A percentile compares a stretch with the other conserved stretches of the same genome.
phyloP scores from a whole-genome alignment of 2,329 filamentous ascomycete genomes.

The Scolecobasidium constrictum region DNA sequence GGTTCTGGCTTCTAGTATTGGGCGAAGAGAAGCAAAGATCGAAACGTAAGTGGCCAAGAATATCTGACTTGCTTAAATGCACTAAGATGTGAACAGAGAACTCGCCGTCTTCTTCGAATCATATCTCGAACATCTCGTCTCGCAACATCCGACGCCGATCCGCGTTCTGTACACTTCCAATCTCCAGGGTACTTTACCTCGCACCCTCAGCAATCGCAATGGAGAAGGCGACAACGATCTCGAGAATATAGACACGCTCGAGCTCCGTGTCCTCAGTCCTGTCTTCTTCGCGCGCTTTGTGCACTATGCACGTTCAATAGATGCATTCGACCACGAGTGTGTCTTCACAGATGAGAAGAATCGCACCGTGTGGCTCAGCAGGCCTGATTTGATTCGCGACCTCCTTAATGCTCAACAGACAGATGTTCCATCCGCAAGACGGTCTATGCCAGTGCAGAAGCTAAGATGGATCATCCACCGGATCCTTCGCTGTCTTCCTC shows the following conservation, averaged over 20 bases:
- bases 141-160: constrained; percentile 33
- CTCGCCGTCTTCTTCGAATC: constrained; percentile 28
- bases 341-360: constrained; percentile 41
- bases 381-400: constrained; percentile 31
- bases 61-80: too few species aligned
- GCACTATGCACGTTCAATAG: constrained; percentile 49
- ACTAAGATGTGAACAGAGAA: too few species aligned
- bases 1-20: constrained; percentile 45
- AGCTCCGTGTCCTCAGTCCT: constrained; percentile 51
- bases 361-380: constrained; percentile 46
- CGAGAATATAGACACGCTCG: constrained; percentile 28
- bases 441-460: not conserved
- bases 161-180: constrained; percentile 30
- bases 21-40: constrained; percentile 38
- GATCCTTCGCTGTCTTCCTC: constrained; percentile 5
- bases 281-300: constrained; percentile 57
- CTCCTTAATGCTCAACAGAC: constrained; percentile 11
- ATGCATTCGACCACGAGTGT: constrained; percentile 51
- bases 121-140: constrained; percentile 37
- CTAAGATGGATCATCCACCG: constrained; percentile 5
- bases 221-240: not conserved
- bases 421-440: not conserved
- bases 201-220: constrained; percentile 12
- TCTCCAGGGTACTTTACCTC: constrained; percentile 22
- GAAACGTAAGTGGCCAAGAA: constrained; percentile 29